phyloP scores from a whole-genome alignment of 352 stramenopile species.

The Peronospora destructor region DNA sequence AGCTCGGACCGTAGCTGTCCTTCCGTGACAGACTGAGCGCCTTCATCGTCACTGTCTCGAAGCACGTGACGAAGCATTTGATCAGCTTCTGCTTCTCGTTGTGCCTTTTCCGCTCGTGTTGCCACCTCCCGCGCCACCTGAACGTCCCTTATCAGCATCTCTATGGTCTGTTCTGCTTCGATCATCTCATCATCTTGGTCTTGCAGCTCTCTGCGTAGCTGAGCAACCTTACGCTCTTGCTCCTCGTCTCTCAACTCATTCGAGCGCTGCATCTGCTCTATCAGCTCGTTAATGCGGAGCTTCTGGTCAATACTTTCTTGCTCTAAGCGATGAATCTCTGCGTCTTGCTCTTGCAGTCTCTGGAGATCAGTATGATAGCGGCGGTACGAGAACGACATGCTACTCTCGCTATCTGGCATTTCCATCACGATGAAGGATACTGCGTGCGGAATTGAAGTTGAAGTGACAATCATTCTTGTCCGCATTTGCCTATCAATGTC shows the following conservation, averaged over 20 bases:
- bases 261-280: conserved; percentile 1
- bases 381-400: background rate
- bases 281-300: conserved; percentile 3
- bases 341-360: background rate
- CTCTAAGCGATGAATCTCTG: conserved; percentile 3
- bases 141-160: conserved; percentile 9
- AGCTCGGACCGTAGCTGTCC: conserved; percentile 6
- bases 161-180: conserved; percentile 1
- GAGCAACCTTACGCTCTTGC: background rate
- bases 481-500: background rate
- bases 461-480: conserved; percentile 16
- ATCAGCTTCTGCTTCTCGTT: conserved; percentile 21
- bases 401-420: background rate
- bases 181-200: conserved; percentile 2
- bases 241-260: background rate
- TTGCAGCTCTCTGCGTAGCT: conserved; percentile 5
- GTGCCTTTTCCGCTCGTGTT: conserved; percentile 13
- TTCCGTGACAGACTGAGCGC: background rate
- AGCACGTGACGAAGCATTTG: conserved; percentile 17
- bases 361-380: conserved; percentile 1
- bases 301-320: conserved; percentile 1
- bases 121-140: conserved; percentile 1
- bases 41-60: conserved; percentile 13
- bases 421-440: background rate
- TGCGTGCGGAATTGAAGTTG: conserved; percentile 8